Conservation (phyloP, 257 asterid genomes). For the Agastache rugosa region DNA sequence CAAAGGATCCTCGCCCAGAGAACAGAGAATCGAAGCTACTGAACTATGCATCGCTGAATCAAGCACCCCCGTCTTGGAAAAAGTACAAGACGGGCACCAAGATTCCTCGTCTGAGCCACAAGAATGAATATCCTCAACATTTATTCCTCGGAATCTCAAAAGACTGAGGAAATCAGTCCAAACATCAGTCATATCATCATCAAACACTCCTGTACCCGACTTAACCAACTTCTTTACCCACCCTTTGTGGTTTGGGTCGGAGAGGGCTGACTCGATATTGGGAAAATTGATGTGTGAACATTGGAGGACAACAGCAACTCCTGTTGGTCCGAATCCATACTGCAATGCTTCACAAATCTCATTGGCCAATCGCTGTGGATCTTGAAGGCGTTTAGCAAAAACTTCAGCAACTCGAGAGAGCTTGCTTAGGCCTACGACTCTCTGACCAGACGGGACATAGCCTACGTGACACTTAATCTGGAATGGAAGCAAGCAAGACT, state of each 20-base stretch:
- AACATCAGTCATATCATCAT: constrained; percentile 51
- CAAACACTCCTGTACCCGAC: constrained; percentile 83
- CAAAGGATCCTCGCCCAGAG: constrained; percentile 79
- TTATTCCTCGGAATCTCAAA: constrained; percentile 64
- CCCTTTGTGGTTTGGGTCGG: constrained; percentile 57
- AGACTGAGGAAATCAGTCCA: constrained; percentile 84
- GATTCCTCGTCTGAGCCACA: constrained; percentile 38
- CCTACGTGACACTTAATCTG: constrained; percentile 92
- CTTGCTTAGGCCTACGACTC: constrained; percentile 91
- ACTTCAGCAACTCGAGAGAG: constrained; percentile 88
- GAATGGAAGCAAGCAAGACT: constrained; percentile 92
- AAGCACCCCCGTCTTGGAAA: constrained; percentile 40
- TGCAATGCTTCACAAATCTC: constrained; percentile 78
- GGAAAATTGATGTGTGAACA: constrained; percentile 80
- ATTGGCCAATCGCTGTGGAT: constrained; percentile 78
- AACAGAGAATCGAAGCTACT: constrained; percentile 62
- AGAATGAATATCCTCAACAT: constrained; percentile 31
- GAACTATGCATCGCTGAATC: constrained; percentile 65
- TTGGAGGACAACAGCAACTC: constrained; percentile 85
- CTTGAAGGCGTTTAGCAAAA: constrained; percentile 86
- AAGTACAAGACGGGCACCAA: constrained; percentile 72
- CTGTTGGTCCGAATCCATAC: constrained; percentile 72
- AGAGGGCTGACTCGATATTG: constrained; percentile 50
- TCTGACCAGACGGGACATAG: constrained; percentile 79
- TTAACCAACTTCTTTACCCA: constrained; percentile 57